Conservation (phyloP, 192 early-diverging fungal species). For the Backusella macrospora region DNA sequence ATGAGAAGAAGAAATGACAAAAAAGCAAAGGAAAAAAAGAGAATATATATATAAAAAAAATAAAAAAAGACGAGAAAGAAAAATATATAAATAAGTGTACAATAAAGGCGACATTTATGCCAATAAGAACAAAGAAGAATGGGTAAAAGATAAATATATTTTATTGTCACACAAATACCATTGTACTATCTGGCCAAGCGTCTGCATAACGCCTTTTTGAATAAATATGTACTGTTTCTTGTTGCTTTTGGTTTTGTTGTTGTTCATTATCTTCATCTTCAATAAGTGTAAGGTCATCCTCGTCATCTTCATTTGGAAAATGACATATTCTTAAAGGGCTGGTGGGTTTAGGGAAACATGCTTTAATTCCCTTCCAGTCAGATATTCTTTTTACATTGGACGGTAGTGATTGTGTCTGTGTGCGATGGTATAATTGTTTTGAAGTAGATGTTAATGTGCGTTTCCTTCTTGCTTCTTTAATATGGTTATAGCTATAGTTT, state of each 20-base stretch:
- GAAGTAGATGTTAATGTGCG: slow-evolving; percentile 2
- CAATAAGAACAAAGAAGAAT: background rate
- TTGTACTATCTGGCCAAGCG: slow-evolving; percentile 3
- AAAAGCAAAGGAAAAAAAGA: too few relatives aligned
- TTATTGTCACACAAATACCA: slow-evolving; percentile 8
- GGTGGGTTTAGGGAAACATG: slow-evolving; percentile 46
- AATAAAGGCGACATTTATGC: too few relatives aligned
- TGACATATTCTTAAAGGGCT: slow-evolving; percentile 41
- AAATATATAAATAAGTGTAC: too few relatives aligned
- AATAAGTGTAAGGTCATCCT: background rate
- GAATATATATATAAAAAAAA: too few relatives aligned
- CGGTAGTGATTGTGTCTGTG: slow-evolving; percentile 1
- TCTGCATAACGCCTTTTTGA: slow-evolving; percentile 14
- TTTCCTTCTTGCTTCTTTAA: background rate
- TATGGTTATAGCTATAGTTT: slow-evolving; percentile 49
- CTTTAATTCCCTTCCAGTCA: slow-evolving; percentile 53
- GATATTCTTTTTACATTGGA: slow-evolving; percentile 51
- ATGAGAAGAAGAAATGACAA: too few relatives aligned
- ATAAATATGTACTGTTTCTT: background rate
- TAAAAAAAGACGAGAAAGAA: too few relatives aligned
- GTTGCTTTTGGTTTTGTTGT: background rate
- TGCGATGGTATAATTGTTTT: slow-evolving; percentile 37
- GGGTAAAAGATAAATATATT: background rate
- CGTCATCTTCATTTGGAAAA: slow-evolving; percentile 17
- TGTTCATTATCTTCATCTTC: background rate